Conservation (phyloP, 345 rosid species). For the Eucalyptus regnans region DNA sequence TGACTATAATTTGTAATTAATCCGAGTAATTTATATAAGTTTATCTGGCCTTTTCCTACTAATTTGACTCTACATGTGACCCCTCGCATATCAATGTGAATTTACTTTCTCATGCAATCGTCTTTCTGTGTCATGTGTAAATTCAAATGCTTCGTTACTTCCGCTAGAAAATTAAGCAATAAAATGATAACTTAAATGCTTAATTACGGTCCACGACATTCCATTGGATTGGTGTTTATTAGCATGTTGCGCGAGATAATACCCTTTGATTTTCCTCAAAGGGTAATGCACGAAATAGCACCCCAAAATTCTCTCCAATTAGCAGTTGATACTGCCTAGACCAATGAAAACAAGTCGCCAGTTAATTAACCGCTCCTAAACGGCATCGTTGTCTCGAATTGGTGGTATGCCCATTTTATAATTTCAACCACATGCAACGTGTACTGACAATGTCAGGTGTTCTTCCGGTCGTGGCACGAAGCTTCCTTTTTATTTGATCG, state of each 20-base stretch:
- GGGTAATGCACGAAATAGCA: not conserved
- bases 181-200: not conserved
- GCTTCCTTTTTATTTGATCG: not conserved
- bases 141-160: too few relatives aligned
- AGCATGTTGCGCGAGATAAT: not conserved
- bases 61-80: not conserved
- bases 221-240: not conserved
- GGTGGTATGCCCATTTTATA: not conserved
- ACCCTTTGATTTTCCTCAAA: too few relatives aligned
- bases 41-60: not conserved
- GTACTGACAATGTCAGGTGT: not conserved
- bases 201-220: not conserved
- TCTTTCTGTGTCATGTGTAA: not conserved
- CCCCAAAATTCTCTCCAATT: not conserved
- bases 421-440: not conserved
- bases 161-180: not conserved
- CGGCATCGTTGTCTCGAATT: not conserved
- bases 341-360: not conserved
- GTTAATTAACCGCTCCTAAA: not conserved
- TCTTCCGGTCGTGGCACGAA: not conserved
- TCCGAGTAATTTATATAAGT: too few relatives aligned
- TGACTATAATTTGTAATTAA: not conserved
- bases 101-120: accelerated
- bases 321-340: not conserved
- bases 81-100: accelerated